phyloP scores from a whole-genome alignment of 2,329 filamentous ascomycete genomes.

The Zasmidium cellare region DNA sequence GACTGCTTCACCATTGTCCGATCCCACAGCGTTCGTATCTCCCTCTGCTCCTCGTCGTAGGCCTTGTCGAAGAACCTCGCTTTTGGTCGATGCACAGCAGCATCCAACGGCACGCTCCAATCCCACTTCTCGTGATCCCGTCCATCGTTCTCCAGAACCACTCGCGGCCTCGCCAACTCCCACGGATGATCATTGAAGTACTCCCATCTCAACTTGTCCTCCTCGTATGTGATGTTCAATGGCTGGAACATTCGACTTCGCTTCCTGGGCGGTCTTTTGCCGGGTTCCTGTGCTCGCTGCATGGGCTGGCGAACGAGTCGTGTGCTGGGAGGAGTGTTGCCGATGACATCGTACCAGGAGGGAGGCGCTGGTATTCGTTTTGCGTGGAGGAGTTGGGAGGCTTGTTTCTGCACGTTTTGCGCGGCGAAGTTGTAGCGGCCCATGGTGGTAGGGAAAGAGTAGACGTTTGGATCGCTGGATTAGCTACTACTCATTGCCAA shows the following conservation, averaged over 20 bases:
- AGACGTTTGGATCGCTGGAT: no score
- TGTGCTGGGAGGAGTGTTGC: conserved; percentile 60
- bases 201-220: conserved; percentile 74
- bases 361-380: conserved; percentile 45
- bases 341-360: conserved; percentile 59
- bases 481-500: no score
- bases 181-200: conserved; percentile 97
- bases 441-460: conserved; percentile 38
- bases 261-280: conserved; percentile 58
- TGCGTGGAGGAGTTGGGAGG: conserved; percentile 50
- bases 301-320: conserved; percentile 57
- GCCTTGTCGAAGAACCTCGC: conserved; percentile 15
- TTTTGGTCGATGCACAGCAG: conserved; percentile 21
- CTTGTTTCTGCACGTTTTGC: conserved; percentile 54
- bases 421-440: conserved; percentile 54
- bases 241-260: conserved; percentile 79
- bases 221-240: conserved; percentile 73
- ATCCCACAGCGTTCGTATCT: conserved; percentile 50
- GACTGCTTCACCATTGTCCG: conserved; percentile 62
- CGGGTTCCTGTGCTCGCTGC: conserved; percentile 51
- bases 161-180: conserved; percentile 86
- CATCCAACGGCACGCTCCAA: conserved; percentile 62
- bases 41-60: no score
- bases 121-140: conserved; percentile 74
- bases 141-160: conserved; percentile 83